phyloP scores from a whole-genome alignment of 345 rosid genomes.

The Acer saccharum region DNA sequence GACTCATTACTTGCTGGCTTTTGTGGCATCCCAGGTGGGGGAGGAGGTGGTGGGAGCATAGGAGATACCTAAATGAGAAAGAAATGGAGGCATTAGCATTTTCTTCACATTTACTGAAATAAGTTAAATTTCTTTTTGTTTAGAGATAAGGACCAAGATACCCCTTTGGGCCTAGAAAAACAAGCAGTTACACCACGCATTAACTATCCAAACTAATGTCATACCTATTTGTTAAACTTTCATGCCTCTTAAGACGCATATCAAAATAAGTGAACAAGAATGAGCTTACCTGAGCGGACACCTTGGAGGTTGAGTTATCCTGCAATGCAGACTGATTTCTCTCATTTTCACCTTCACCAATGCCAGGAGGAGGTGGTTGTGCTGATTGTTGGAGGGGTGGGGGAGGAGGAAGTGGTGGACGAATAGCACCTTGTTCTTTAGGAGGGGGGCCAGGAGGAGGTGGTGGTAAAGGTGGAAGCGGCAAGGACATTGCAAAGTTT shows the following conservation, averaged over 20 bases:
- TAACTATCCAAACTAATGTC: background rate
- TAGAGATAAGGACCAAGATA: background rate
- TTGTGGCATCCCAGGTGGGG: constrained; percentile 59
- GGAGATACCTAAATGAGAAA: constrained; percentile 43
- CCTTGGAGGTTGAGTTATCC: constrained; percentile 51
- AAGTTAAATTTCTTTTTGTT: background rate
- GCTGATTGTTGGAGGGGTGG: constrained; percentile 60
- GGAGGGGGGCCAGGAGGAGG: constrained; percentile 97
- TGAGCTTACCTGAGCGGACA: constrained; percentile 47
- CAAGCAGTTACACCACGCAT: background rate
- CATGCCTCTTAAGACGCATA: background rate
- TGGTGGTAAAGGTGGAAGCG: constrained; percentile 69
- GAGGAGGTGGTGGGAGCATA: constrained; percentile 58
- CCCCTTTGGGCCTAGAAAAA: background rate
- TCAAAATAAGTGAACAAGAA: constrained; percentile 7
- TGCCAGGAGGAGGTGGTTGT: constrained; percentile 67
- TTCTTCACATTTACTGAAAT: background rate
- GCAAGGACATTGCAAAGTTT: constrained; percentile 51
- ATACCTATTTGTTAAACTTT: background rate
- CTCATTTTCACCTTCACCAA: constrained; percentile 43
- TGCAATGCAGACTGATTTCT: constrained; percentile 37
- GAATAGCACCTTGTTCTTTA: constrained; percentile 53
- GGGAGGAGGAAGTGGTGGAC: constrained; percentile 65
- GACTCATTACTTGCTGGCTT: constrained; percentile 46
- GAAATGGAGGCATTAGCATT: constrained; percentile 7